Base-by-base conservation (phyloP, 2,329 filamentous ascomycete species). In the Phialophora chinensis region DNA sequence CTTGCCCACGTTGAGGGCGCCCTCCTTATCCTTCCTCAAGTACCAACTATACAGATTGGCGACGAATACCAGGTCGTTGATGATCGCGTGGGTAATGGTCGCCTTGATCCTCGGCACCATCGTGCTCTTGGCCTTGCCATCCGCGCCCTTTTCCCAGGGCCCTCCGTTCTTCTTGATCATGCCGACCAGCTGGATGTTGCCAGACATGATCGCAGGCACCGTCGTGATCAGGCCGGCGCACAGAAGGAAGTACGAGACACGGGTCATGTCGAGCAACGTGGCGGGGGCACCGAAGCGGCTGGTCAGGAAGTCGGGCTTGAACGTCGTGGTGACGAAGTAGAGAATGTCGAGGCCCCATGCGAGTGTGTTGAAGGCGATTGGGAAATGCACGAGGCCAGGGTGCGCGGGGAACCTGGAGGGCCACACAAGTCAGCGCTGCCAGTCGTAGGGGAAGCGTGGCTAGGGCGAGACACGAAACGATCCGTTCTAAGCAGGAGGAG, bases 91-190 rank as follows among this genome's bases (percentile, higher is more conserved):
- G 1, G 69, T 71, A 60, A 73, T 72, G 54, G 65, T 60, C 27
- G 70, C 68, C 65, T 73, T 73, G 67, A 73, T 72, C 4, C 71
- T 63, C 5, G 70, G 72, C 42, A 72, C 71, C 69, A 73, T 73
- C 17, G 72, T 72, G 64, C 20, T 62, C 67, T 73, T 73, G 49
- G 62, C 59, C 44, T 73, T 73, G 47, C 72, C 72, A 10, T 55
- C 33, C 25, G 65, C 66, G 56, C 72, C 72, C 52, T 72, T 72
- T 58, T 73, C 72, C 70, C 71, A 73, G 2, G 71, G 70, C 0
- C 72, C 72, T 25, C 71, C 71, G 63, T 73, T 73, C 69, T 73
- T 72, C 55, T 66, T 69, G 71, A 73, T 73, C 72, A 73, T 68
- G 35, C 71, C 69, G 17, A 70, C 63, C 56, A 73, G 65, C 47